These are phyloP conservation scores for Petunia secreta DNA, from an alignment of 257 asterid genomes.

Conservation along the genomic window DNA sequence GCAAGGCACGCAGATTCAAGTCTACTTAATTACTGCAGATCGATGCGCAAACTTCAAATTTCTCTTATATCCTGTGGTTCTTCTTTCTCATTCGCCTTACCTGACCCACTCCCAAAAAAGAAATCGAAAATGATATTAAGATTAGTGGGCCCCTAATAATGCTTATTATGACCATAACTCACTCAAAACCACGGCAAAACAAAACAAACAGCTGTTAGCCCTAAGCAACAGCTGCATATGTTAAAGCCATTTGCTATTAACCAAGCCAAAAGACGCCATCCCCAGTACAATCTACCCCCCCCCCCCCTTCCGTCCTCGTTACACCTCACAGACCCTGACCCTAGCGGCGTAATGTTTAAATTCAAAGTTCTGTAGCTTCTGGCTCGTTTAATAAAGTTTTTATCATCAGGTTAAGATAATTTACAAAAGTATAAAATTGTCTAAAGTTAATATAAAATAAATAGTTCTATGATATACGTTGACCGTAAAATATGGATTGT, in stretches of 20 bases:
- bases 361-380: too few species aligned
- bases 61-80: too few species aligned
- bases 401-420: too few species aligned
- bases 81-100: neutral
- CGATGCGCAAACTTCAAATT: too few species aligned
- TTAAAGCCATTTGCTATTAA: neutral
- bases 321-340: neutral
- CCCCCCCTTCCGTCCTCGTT: neutral
- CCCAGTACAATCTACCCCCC: neutral
- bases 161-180: neutral
- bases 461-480: too few species aligned
- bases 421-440: too few species aligned
- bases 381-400: too few species aligned
- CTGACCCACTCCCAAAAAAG: neutral
- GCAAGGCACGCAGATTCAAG: too few species aligned
- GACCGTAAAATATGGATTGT: too few species aligned
- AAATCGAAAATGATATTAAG: neutral
- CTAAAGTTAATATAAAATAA: too few species aligned
- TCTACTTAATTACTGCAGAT: too few species aligned
- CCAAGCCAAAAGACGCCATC: too few species aligned
- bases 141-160: neutral
- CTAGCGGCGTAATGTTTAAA: neutral
- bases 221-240: neutral
- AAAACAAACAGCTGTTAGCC: slow-evolving; percentile 3
- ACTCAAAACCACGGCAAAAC: neutral